Percentiles rank a stretch among this genome's conserved stretches.
Evolutionary conservation across 2,329 filamentous ascomycete genomes (phyloP).

Genomic region (Rachicladosporium sp.): DNA sequence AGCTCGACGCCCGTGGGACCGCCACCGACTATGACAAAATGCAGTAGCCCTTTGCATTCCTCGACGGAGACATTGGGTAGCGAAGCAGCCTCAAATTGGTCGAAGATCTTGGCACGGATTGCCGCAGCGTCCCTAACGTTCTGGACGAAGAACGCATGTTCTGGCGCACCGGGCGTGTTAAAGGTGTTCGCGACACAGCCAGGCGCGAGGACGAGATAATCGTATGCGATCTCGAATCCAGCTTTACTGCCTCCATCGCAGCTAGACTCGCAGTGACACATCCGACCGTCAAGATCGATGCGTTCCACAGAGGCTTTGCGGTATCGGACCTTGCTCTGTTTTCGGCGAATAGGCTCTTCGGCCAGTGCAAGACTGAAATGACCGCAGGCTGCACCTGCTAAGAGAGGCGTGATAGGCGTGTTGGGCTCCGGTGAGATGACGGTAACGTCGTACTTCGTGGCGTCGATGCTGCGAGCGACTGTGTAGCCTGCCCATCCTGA

Average conservation of each 20-base stretch:
- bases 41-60: constrained; percentile 74
- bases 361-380: constrained; percentile 35
- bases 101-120: constrained; percentile 48
- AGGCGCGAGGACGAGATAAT: constrained; percentile 31
- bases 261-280: constrained; percentile 23
- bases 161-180: constrained; percentile 25
- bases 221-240: constrained; percentile 30
- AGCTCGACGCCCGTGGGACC: constrained; percentile 97
- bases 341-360: constrained; percentile 33
- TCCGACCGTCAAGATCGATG: constrained; percentile 27
- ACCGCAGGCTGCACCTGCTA: constrained; percentile 33
- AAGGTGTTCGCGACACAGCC: constrained; percentile 32
- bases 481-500: constrained; percentile 31
- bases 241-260: constrained; percentile 18
- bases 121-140: too few relatives aligned
- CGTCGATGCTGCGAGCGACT: constrained; percentile 25
- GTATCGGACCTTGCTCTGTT: constrained; percentile 16
- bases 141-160: too few relatives aligned
- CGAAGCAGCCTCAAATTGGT: constrained; percentile 81
- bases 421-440: constrained; percentile 32
- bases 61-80: constrained; percentile 81
- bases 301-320: constrained; percentile 29
- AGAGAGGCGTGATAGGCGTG: constrained; percentile 33
- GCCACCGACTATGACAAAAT: constrained; percentile 91
- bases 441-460: constrained; percentile 27